These are phyloP conservation scores for Solanum lycopersicoides DNA, from an alignment of 257 asterid genomes.

Conservation along the genomic window DNA sequence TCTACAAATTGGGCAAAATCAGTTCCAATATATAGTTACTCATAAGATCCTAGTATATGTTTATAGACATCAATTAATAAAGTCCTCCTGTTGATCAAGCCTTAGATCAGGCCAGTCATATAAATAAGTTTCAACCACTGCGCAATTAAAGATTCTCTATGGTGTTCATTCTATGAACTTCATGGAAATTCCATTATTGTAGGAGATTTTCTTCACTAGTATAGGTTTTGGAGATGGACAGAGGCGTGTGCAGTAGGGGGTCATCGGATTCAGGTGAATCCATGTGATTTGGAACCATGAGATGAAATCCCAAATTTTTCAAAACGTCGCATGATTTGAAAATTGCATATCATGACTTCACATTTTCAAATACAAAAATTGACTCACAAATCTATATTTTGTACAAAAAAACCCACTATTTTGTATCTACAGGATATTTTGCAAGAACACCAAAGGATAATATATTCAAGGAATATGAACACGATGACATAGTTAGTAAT, in stretches of 20 bases:
- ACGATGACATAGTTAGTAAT: neutral
- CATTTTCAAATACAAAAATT: neutral
- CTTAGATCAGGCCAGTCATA: no score
- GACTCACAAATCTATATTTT: neutral
- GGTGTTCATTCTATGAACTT: neutral
- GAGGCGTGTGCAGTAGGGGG: neutral
- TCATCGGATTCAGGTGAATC: neutral
- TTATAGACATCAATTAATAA: no score
- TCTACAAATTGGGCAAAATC: no score
- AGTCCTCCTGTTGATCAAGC: no score
- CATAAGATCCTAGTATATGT: no score
- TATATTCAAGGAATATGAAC: neutral
- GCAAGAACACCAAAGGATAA: neutral
- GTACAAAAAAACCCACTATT: neutral
- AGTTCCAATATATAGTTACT: no score
- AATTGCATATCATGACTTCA: neutral
- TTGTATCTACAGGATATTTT: no score
- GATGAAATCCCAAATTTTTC: no score
- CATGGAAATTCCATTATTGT: neutral
- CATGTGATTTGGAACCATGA: neutral
- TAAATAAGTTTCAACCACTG: no score
- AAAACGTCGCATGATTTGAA: neutral
- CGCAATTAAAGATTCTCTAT: neutral
- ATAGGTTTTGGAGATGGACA: neutral
- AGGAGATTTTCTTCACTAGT: neutral